These are phyloP conservation scores for Geotrichum armillariae DNA, from an alignment of 1,139 yeast genomes.

Conservation along the genomic window DNA sequence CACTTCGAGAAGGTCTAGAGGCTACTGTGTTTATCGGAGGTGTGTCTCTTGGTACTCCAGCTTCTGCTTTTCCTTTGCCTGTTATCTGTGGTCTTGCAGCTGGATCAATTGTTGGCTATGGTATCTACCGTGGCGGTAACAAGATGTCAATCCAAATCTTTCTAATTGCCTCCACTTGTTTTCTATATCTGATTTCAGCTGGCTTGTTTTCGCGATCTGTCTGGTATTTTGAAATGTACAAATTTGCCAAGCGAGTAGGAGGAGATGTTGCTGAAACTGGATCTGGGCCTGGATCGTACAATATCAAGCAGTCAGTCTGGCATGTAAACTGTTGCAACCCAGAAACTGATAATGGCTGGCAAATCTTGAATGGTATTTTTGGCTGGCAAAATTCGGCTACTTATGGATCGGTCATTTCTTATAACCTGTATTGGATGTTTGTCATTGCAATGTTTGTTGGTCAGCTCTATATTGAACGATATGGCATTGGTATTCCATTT, in stretches of 20 bases:
- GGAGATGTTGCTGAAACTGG: constrained; percentile 90
- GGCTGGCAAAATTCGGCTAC: constrained; percentile 96
- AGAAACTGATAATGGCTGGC: constrained; percentile 87
- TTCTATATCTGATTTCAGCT: constrained; percentile 81
- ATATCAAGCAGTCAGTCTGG: constrained; percentile 75
- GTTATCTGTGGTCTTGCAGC: constrained; percentile 73
- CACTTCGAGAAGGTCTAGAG: constrained; percentile 87
- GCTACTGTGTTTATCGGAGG: constrained; percentile 92
- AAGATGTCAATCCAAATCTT: constrained; percentile 69
- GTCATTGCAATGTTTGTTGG: constrained; percentile 42
- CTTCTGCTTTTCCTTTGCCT: constrained; percentile 75
- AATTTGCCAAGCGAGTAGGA: constrained; percentile 65
- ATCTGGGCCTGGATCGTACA: constrained; percentile 90
- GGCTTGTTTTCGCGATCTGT: constrained; percentile 88
- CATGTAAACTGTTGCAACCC: constrained; percentile 96
- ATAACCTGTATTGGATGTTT: constrained; percentile 78
- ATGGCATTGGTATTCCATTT: constrained; percentile 29
- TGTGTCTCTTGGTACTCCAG: constrained; percentile 55
- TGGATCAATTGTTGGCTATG: constrained; percentile 66
- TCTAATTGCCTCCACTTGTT: constrained; percentile 75
- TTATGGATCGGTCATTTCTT: constrained; percentile 79
- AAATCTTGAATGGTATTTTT: constrained; percentile 78
- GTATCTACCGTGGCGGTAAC: constrained; percentile 71
- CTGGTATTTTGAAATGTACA: constrained; percentile 77
- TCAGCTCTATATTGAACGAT: constrained; percentile 10